Evolutionary conservation across 2,329 filamentous ascomycete species (phyloP).

Genomic region (Calonectria pseudoturangicola): DNA sequence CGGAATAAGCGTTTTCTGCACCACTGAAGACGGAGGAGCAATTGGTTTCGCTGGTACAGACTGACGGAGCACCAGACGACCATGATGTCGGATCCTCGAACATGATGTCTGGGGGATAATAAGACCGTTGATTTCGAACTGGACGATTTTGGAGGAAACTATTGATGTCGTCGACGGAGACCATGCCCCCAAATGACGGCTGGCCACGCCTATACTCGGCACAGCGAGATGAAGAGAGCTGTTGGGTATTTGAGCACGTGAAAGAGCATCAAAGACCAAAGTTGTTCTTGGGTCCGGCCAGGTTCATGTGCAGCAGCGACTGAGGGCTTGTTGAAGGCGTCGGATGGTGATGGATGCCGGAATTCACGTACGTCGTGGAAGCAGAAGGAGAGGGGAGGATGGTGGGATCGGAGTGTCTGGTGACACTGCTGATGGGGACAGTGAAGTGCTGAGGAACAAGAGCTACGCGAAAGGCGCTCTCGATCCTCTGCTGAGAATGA

Average conservation of each 20-base stretch:
- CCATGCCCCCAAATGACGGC: slow-evolving; percentile 16
- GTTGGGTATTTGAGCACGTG: background rate
- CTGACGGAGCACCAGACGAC: slow-evolving; percentile 36
- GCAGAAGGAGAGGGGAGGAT: background rate
- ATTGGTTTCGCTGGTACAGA: slow-evolving; percentile 39
- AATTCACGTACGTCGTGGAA: background rate
- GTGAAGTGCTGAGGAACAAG: slow-evolving; percentile 19
- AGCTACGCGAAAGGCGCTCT: slow-evolving; percentile 14
- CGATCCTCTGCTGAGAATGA: background rate
- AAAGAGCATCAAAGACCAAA: background rate
- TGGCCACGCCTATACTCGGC: slow-evolving; percentile 6
- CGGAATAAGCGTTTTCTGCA: slow-evolving; percentile 40
- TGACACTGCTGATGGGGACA: slow-evolving; percentile 4
- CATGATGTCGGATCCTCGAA: background rate
- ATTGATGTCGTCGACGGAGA: background rate
- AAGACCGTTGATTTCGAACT: background rate
- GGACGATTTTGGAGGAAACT: background rate
- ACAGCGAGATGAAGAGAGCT: background rate
- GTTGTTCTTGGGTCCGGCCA: background rate
- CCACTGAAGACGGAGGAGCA: slow-evolving; percentile 42
- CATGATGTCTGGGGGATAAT: background rate
- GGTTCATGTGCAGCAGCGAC: background rate
- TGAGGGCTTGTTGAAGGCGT: background rate
- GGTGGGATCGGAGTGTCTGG: slow-evolving; percentile 21
- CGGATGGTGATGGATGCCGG: background rate